Evolutionary conservation across 108 stramenopile genomes (phyloP).

Genomic region (Cyclostephanos invisitatus): DNA sequence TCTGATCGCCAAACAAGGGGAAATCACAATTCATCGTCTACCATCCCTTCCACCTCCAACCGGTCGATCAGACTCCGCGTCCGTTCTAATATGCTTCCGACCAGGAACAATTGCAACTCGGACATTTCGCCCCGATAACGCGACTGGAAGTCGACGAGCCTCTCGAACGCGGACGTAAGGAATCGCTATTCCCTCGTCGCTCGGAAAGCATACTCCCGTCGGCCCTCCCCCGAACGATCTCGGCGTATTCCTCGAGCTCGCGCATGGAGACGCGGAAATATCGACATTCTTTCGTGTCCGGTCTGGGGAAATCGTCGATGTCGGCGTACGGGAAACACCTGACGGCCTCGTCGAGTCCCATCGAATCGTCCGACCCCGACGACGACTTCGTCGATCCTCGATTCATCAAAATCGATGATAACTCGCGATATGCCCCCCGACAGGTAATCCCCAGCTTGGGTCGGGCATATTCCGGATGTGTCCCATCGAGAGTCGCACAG

Average conservation of each 20-base stretch:
- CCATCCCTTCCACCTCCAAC: not conserved
- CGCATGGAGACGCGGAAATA: no score
- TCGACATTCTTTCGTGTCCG: no score
- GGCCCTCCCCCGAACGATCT: no score
- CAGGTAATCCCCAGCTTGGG: not conserved
- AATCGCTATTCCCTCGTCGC: no score
- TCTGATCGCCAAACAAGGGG: no score
- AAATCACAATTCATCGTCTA: not conserved
- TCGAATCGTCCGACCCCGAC: not conserved
- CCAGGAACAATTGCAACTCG: not conserved
- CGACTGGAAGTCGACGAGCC: not conserved
- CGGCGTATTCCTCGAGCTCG: no score
- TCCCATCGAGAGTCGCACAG: not conserved
- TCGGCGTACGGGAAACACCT: not conserved
- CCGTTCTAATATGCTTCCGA: not conserved
- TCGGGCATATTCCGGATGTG: not conserved
- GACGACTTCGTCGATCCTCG: not conserved
- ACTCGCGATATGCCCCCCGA: not conserved
- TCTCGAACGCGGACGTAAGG: no score
- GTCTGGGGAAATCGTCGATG: constrained; percentile 1
- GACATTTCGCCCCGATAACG: not conserved
- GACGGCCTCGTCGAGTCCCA: not conserved
- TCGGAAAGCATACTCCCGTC: no score
- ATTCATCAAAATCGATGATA: not conserved
- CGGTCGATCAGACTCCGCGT: not conserved